These are phyloP conservation scores for Porpolomopsis calyptriformis DNA, from an alignment of 768 basidiomycete genomes.

Conservation along the genomic window DNA sequence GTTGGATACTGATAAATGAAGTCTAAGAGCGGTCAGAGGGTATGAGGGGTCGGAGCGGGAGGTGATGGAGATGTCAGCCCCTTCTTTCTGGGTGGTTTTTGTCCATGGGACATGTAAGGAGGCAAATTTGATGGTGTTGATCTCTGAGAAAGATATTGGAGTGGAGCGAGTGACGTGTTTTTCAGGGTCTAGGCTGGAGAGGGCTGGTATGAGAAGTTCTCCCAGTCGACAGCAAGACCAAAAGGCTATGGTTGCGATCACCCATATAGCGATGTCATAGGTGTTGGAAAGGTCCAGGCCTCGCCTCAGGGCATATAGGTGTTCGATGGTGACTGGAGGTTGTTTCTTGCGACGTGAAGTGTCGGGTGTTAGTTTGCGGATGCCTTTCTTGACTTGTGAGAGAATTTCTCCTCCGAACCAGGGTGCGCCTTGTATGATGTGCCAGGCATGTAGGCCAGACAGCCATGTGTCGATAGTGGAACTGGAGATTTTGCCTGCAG, in stretches of 20 bases:
- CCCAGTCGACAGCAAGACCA: conserved; percentile 24
- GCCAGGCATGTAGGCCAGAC: conserved; percentile 27
- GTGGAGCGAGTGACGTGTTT: conserved; percentile 10
- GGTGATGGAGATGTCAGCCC: conserved; percentile 22
- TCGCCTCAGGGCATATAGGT: conserved; percentile 13
- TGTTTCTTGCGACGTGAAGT: neutral
- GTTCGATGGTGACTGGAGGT: conserved; percentile 21
- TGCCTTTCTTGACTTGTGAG: too few species aligned
- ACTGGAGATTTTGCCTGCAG: conserved; percentile 9
- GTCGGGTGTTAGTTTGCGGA: too few species aligned
- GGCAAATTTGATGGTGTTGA: conserved; percentile 6
- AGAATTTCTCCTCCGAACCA: conserved; percentile 28
- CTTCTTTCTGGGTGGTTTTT: conserved; percentile 19
- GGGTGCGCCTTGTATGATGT: conserved; percentile 22
- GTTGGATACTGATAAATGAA: conserved; percentile 14
- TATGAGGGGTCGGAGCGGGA: conserved; percentile 6
- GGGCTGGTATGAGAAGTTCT: conserved; percentile 15
- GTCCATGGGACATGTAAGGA: conserved; percentile 27
- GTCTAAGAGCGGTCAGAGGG: conserved; percentile 14
- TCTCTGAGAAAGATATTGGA: neutral
- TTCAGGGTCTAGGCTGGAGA: conserved; percentile 7
- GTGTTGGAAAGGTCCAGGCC: conserved; percentile 16
- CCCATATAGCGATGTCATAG: conserved; percentile 23
- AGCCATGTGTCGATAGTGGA: conserved; percentile 25
- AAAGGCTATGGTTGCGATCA: conserved; percentile 23